Evolutionary conservation across 805 yeast genomes (phyloP).

Genomic region (Ogataea thermomethanolica): DNA sequence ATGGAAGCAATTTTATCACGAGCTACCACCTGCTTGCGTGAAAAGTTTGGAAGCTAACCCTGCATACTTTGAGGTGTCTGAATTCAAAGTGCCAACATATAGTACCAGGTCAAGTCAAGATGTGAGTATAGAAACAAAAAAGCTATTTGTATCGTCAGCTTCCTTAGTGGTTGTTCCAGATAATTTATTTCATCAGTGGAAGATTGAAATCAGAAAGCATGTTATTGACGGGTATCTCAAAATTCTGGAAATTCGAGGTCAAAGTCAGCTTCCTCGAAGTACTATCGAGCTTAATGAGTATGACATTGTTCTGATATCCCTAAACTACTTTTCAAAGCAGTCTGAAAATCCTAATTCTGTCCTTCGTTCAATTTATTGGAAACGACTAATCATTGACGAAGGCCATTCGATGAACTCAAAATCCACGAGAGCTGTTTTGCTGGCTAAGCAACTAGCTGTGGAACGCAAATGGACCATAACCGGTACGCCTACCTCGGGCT

Average conservation of each 20-base stretch:
- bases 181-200: constrained; percentile 66
- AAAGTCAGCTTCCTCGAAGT: constrained; percentile 25
- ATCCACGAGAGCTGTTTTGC: constrained; percentile 44
- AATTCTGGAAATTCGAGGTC: constrained; percentile 30
- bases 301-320: constrained; percentile 53
- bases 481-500: constrained; percentile 73
- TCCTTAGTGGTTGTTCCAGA: constrained; percentile 66
- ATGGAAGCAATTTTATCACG: constrained; percentile 48
- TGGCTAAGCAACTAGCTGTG: constrained; percentile 46
- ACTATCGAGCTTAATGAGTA: constrained; percentile 37
- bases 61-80: constrained; percentile 40
- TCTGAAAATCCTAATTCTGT: constrained; percentile 33
- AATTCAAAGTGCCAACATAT: constrained; percentile 6
- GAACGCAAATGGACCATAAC: constrained; percentile 74
- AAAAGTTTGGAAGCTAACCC: constrained; percentile 36
- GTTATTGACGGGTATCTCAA: constrained; percentile 37
- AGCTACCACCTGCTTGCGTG: constrained; percentile 44
- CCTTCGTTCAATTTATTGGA: constrained; percentile 53
- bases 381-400: constrained; percentile 69
- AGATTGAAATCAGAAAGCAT: constrained; percentile 54
- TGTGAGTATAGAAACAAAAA: constrained; percentile 18
- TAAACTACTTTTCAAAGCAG: constrained; percentile 43
- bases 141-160: constrained; percentile 44
- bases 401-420: constrained; percentile 63
- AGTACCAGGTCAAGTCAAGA: constrained; percentile 17